Evolutionary conservation across 139 green algal genomes (phyloP).

Genomic region (Haematococcus sp.): DNA sequence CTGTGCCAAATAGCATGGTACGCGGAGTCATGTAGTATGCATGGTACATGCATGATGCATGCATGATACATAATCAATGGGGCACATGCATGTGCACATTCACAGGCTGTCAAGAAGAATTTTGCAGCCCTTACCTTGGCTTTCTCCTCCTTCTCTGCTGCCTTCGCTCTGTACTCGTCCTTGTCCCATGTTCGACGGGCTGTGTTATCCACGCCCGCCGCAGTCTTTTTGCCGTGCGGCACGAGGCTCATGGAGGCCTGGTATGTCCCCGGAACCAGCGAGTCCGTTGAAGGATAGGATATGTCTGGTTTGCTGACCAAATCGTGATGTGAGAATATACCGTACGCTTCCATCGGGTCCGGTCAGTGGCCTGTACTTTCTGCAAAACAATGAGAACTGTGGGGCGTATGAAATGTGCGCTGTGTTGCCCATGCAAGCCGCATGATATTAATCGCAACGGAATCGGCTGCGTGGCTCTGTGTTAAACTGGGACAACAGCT

Average conservation of each 20-base stretch:
- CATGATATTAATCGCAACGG: too few relatives aligned
- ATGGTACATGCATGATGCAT: not conserved
- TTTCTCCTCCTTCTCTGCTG: constrained; percentile 62
- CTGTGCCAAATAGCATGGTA: not conserved
- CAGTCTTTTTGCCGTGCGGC: constrained; percentile 15
- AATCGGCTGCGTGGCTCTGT: too few relatives aligned
- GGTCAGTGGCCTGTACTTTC: too few relatives aligned
- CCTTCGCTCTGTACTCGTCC: constrained; percentile 70
- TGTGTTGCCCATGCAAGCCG: too few relatives aligned
- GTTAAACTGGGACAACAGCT: too few relatives aligned
- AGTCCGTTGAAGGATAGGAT: too few relatives aligned
- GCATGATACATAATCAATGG: not conserved
- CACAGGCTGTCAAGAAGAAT: too few relatives aligned
- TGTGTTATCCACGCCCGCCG: constrained; percentile 62
- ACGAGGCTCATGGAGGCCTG: not conserved
- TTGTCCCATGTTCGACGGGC: constrained; percentile 80
- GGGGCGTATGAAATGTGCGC: too few relatives aligned
- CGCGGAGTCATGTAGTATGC: not conserved
- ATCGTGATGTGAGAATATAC: too few relatives aligned
- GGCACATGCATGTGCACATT: not conserved
- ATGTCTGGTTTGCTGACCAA: too few relatives aligned
- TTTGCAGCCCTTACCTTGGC: constrained; percentile 8
- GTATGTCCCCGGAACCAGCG: not conserved
- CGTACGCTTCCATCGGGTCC: too few relatives aligned
- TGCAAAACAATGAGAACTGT: too few relatives aligned